Evolutionary conservation across 164 flowering plant species (phyloP).

Genomic region (Dillenia suffruticosa): DNA sequence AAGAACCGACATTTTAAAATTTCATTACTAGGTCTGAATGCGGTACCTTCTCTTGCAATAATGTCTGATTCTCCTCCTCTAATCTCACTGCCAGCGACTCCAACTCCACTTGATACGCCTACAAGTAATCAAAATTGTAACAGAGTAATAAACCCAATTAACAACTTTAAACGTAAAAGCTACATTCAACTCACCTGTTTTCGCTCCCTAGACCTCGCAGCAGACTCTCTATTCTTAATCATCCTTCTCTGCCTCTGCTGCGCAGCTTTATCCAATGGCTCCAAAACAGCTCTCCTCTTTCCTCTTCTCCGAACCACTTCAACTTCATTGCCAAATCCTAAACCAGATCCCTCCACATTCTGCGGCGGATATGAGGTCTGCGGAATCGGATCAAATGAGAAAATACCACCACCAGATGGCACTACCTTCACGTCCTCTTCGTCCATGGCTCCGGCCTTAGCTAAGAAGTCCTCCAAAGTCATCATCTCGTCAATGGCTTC

Average conservation of each 20-base stretch:
- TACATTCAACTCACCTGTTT: conserved; percentile 43
- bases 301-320: conserved; percentile 29
- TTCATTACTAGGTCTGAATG: background rate
- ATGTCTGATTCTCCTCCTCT: conserved; percentile 66
- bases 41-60: conserved; percentile 62
- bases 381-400: conserved; percentile 28
- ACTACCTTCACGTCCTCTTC: conserved; percentile 38
- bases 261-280: conserved; percentile 55
- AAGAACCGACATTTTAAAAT: background rate
- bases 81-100: conserved; percentile 55
- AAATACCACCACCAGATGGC: conserved; percentile 26
- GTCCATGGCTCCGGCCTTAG: conserved; percentile 39
- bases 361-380: conserved; percentile 19
- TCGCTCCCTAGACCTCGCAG: conserved; percentile 74
- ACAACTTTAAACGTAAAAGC: background rate
- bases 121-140: background rate
- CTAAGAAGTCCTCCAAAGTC: conserved; percentile 75
- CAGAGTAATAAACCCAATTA: background rate
- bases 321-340: conserved; percentile 45
- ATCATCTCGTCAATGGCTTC: conserved; percentile 40
- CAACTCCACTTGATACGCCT: conserved; percentile 79
- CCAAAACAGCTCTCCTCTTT: conserved; percentile 37
- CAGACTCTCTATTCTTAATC: conserved; percentile 82
- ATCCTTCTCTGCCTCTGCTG: conserved; percentile 75
- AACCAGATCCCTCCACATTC: conserved; percentile 28